Evolutionary conservation across 2,329 filamentous ascomycete species (phyloP), one percentile per base, ranked within the genome.

Genomic region (Polytolypa hystricis): DNA sequence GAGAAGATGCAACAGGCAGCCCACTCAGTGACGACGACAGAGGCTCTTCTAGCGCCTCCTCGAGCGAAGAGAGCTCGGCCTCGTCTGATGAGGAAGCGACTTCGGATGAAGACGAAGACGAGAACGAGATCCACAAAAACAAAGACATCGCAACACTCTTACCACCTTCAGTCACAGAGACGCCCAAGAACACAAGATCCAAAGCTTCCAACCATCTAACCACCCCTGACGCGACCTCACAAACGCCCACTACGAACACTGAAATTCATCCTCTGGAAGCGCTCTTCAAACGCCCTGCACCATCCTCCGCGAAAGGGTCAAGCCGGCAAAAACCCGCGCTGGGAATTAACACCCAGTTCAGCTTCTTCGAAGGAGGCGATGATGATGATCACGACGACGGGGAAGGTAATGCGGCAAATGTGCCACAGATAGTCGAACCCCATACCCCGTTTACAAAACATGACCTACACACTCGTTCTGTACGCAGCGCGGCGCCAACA

Each of bases 401-500:
- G 9, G 55, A 60, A 2, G 56, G 64, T 7, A 55, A 61, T 43
- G 47, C 54, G 34, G 46, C 52, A 36, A 32, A 33, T 12, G 19
- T 20, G 11, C 17, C 17, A 14, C 32, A 17, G 19, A 33, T 38
- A 46, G 65, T 4, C 11, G 57, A 52, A 34, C 87, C 86, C 9
- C 76, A 85, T 59, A 95, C 89, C 0, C 89, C 89, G 0, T 93
- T 78, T 55, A 84, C 83, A 1, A 77, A 79, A 44, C 74, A 79
- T 47, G 89, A 96, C 47, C 67, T 89, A 19, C 74, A 86, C 43
- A 74, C 73, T 34, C 54, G 67, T 21, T 58, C 58, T 30, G 55
- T 83, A n/a, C 74, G 91, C 38, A 95, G 86, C 54, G 86, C 86
- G 4, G 91, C 91, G 2, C 91, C 91, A 0, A 98, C 91, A 0